Evolutionary conservation across 2,329 filamentous ascomycete genomes (phyloP).

Genomic region (Chalara sp.): DNA sequence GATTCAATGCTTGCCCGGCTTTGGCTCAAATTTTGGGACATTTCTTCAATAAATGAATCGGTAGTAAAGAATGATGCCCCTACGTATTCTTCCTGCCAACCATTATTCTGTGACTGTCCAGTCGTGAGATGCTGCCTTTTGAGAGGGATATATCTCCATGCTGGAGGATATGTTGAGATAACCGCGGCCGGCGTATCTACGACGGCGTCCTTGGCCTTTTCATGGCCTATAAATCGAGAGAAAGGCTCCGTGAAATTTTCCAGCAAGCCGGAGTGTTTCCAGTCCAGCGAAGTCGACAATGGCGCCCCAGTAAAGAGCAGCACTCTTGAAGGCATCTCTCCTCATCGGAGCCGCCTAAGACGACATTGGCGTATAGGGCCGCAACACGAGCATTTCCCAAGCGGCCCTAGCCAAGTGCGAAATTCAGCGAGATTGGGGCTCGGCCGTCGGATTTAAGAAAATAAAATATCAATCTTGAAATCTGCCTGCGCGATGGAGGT

Average conservation of each 20-base stretch:
- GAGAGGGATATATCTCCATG: conserved; percentile 50
- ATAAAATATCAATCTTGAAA: too few relatives aligned
- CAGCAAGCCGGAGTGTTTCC: conserved; percentile 45
- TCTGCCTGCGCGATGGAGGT: too few relatives aligned
- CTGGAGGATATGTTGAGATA: conserved; percentile 1
- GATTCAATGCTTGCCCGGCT: conserved; percentile 10
- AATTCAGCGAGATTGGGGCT: too few relatives aligned
- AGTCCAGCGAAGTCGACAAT: conserved; percentile 42
- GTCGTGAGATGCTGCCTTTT: conserved; percentile 39
- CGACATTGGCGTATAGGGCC: too few relatives aligned
- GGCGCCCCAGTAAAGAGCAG: conserved; percentile 40
- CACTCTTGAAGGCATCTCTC: conserved; percentile 3
- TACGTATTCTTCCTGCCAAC: conserved; percentile 25
- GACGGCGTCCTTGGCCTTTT: neutral
- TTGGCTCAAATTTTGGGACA: conserved; percentile 10
- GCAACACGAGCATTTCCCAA: too few relatives aligned
- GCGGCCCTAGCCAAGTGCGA: too few relatives aligned
- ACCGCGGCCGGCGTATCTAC: conserved; percentile 2
- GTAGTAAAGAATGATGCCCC: conserved; percentile 43
- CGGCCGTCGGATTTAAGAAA: too few relatives aligned
- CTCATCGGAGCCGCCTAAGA: too few relatives aligned
- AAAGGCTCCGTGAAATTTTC: conserved; percentile 37
- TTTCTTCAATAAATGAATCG: conserved; percentile 13
- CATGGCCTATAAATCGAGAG: conserved; percentile 30
- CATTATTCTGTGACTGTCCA: conserved; percentile 43